Conservation (phyloP, 208 protist species). For the Trypanosoma melophagium region DNA sequence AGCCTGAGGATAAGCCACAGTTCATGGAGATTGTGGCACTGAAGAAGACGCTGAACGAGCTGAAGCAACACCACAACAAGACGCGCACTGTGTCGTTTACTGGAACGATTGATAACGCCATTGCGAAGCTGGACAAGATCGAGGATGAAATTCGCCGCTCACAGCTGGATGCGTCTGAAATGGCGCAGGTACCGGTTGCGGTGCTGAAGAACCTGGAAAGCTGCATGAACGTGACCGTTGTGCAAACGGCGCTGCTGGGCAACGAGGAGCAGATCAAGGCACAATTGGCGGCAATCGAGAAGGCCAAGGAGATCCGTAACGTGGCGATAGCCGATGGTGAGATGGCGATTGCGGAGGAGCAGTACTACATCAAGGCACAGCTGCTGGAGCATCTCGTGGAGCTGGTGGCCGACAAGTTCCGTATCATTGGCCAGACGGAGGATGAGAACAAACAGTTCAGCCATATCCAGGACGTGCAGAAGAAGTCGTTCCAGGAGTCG, state of each 20-base stretch:
- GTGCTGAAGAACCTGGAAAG: constrained; percentile 51
- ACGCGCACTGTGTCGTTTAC: constrained; percentile 54
- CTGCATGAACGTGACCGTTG: constrained; percentile 51
- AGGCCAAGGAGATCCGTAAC: constrained; percentile 52
- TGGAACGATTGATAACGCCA: constrained; percentile 50
- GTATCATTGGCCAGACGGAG: constrained; percentile 57
- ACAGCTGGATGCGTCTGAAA: constrained; percentile 52
- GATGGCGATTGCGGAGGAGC: constrained; percentile 58
- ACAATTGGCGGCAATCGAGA: constrained; percentile 44
- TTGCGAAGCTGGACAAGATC: constrained; percentile 53
- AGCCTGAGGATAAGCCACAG: constrained; percentile 57
- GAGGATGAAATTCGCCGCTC: constrained; percentile 58
- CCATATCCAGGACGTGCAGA: constrained; percentile 61
- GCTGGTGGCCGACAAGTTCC: constrained; percentile 54
- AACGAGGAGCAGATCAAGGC: constrained; percentile 61
- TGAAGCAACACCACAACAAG: constrained; percentile 65
- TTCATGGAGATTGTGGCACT: constrained; percentile 51
- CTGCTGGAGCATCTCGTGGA: constrained; percentile 56
- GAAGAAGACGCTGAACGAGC: constrained; percentile 50
- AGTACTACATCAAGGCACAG: constrained; percentile 69
- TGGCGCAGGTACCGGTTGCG: constrained; percentile 47
- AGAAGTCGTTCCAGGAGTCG: constrained; percentile 75
- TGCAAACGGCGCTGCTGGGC: constrained; percentile 47
- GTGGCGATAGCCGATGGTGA: constrained; percentile 47
- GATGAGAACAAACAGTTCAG: constrained; percentile 53